Evolutionary conservation across 495 filamentous ascomycete species (phyloP).

Genomic region (Xylaria palmicola): DNA sequence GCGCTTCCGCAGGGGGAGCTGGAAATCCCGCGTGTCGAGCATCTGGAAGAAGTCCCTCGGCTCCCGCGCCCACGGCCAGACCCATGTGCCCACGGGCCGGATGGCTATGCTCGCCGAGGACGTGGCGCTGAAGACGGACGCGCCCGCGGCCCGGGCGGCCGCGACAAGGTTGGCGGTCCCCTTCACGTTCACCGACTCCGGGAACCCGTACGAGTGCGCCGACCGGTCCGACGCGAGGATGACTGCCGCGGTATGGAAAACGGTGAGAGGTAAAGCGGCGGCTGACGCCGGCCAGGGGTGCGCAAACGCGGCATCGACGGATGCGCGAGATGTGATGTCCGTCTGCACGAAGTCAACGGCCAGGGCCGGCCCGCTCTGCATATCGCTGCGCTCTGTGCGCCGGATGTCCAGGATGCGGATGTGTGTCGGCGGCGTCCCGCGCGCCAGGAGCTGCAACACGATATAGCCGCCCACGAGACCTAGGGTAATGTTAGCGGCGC

Average conservation of each 20-base stretch:
- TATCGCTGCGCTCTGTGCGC: slow-evolving; percentile 35
- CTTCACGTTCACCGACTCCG: slow-evolving; percentile 53
- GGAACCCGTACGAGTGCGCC: slow-evolving; percentile 35
- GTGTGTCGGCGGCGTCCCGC: slow-evolving; percentile 37
- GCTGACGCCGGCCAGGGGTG: slow-evolving; percentile 36
- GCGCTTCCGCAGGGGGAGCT: slow-evolving; percentile 40
- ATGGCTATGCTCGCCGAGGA: slow-evolving; percentile 56
- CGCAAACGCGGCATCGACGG: slow-evolving; percentile 36
- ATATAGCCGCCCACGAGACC: slow-evolving; percentile 46
- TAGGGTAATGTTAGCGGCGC: slow-evolving; percentile 22
- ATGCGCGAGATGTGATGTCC: slow-evolving; percentile 39
- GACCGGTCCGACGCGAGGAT: slow-evolving; percentile 46
- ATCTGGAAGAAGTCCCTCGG: slow-evolving; percentile 48
- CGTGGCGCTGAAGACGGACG: slow-evolving; percentile 58
- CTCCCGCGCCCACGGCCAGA: slow-evolving; percentile 46
- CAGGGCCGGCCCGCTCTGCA: slow-evolving; percentile 28
- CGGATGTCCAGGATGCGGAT: slow-evolving; percentile 47
- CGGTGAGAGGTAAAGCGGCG: slow-evolving; percentile 37
- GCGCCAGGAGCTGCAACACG: slow-evolving; percentile 44
- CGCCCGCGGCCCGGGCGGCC: slow-evolving; percentile 47
- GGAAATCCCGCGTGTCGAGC: slow-evolving; percentile 45
- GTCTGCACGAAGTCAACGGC: slow-evolving; percentile 40
- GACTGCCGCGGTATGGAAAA: slow-evolving; percentile 47
- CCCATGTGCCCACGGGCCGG: slow-evolving; percentile 47
- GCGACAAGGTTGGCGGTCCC: slow-evolving; percentile 60